Evolutionary conservation across 768 basidiomycete species (phyloP), one percentile per base, ranked within the genome.

Genomic region (Collybiopsis confluens): DNA sequence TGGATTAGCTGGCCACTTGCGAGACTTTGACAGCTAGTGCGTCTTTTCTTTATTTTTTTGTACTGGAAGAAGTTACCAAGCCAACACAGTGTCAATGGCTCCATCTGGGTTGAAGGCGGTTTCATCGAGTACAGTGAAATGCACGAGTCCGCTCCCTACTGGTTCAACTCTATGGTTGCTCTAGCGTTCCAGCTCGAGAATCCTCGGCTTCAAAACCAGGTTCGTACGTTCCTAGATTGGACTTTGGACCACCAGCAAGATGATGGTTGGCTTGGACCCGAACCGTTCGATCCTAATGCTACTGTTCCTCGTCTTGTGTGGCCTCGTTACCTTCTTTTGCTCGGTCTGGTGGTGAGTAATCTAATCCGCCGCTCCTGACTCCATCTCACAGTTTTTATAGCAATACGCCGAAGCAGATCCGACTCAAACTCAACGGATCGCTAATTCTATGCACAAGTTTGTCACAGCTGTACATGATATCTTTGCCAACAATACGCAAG

Each of bases 381-480:
- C 45, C 11, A 48, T 13, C 47, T 35, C 45, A 9, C 56, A 33
- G 41, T 16, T 21, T 16, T 16, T 21, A 28, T 43, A 73, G 73
- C 73, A 74, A 73, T 75, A 74, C 40, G 73, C 73, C 2, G 73
- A 75, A 57, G 73, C 72, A 7, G 73, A 75, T 50, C 62, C 69
- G 0, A 59, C 68, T 1, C 70, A 74, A 43, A 62, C 68, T 2
- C 55, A 62, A 28, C 64, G 72, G 13, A 73, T 75, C 24, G 62
- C 73, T 7, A 65, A 70, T 38, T 62, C 72, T 0, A 71, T 75
- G 65, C 72, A 74, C 52, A 61, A 58, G 9, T 75, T 75, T 49
- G 43, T 69, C 27, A 58, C 68, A 0, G 64, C 73, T 1, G 66
- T 59, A 1, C 64, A 75, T 58, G 65, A 64, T 2, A 64, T 72